Conservation (phyloP, 2,329 filamentous ascomycete genomes). For the Trichoderma koningiopsis region DNA sequence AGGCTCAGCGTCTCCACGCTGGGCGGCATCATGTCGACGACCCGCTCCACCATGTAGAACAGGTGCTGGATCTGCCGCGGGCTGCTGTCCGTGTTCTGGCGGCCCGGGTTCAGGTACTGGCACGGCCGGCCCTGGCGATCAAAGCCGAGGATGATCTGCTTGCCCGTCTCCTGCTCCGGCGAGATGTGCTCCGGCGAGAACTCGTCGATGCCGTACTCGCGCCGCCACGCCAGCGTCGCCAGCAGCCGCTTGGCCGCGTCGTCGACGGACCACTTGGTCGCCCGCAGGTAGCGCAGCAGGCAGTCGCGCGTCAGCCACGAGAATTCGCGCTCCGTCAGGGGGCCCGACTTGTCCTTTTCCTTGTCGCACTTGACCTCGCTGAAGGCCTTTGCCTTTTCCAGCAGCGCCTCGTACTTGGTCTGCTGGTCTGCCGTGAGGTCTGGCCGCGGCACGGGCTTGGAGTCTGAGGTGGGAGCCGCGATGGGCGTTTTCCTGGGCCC, state of each 20-base stretch:
- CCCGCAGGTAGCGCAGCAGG: constrained; percentile 87
- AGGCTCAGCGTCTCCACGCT: constrained; percentile 85
- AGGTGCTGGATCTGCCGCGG: constrained; percentile 90
- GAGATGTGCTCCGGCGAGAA: constrained; percentile 86
- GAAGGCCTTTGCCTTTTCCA: constrained; percentile 72
- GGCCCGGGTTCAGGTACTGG: constrained; percentile 84
- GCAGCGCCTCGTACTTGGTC: constrained; percentile 76
- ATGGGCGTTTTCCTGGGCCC: constrained; percentile 24
- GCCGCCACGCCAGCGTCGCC: constrained; percentile 81
- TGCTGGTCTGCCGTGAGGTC: constrained; percentile 75
- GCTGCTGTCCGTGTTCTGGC: constrained; percentile 87
- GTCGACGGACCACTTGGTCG: constrained; percentile 82
- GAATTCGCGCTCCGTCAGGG: constrained; percentile 76
- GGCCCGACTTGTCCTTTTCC: constrained; percentile 60
- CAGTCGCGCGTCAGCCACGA: constrained; percentile 93
- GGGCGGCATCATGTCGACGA: constrained; percentile 82
- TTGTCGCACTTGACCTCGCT: constrained; percentile 62
- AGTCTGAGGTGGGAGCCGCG: constrained; percentile 53
- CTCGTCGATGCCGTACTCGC: constrained; percentile 82
- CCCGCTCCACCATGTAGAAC: constrained; percentile 92
- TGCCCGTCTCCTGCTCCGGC: constrained; percentile 93
- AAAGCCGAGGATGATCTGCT: constrained; percentile 86
- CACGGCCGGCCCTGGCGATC: constrained; percentile 86
- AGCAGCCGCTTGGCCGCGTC: constrained; percentile 79
- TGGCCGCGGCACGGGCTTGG: constrained; percentile 58